Base-by-base conservation (phyloP, 2,329 filamentous ascomycete species). In the Blastomyces gilchristii region DNA sequence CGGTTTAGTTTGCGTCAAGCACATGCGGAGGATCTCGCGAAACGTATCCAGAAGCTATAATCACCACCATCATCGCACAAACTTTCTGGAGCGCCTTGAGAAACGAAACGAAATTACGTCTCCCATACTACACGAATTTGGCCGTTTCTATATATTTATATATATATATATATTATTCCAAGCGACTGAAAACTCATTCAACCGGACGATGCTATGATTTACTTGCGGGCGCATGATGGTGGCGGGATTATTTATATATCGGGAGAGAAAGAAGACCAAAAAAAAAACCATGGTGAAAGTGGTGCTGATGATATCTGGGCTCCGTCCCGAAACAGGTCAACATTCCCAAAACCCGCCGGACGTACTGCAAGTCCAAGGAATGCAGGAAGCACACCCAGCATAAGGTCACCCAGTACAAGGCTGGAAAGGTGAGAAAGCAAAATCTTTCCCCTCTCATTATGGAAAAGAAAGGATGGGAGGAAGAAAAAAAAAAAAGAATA, bases 331-430 rank as follows among this genome's bases (percentile, higher is more conserved):
- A 66, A 65, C 71, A 93, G 92, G 91, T 96, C 85, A 96, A 96
- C 90, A 89, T 96, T 84, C 91, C 92, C 78, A 96, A 96, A 86
- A 96, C 91, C 80, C 87, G 91, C 79, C 89, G 91, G 84, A 96
- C 92, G 81, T 96, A 91, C 85, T 96, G 90, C 90, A 95, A 95
- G 86, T 89, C 89, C 85, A 92, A 89, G 85, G 87, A 91, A 77
- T 96, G 91, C 90, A 84, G 84, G 87, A 91, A 91, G 83, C 89
- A 92, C 86, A 91, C 88, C 76, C 87, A 90, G 80, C 89, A 92
- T 86, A 91, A 91, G 84, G 90, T 94, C 78, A 94, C 90, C 73
- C 91, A 96, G 83, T 96, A 96, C 88, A 96, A 95, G 85, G 90
- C 90, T 78, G 90, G 90, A 81, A 96, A 96, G 87, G 87, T 88